Evolutionary conservation across 2,329 filamentous ascomycete species (phyloP).

Genomic region (Allantophomopsis lycopodina): DNA sequence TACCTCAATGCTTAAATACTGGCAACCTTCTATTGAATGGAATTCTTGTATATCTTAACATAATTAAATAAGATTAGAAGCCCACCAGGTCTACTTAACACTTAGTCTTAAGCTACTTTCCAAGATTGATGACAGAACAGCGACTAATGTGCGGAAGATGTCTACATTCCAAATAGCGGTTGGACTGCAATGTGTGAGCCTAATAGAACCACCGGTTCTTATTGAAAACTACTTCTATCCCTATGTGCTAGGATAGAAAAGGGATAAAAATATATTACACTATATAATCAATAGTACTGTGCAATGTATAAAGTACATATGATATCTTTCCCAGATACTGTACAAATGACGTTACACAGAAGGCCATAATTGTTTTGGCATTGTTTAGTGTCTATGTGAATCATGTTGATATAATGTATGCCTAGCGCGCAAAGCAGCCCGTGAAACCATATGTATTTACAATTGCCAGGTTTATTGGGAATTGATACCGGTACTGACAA

Average conservation of each 20-base stretch:
- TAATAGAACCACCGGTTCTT: constrained; percentile 13
- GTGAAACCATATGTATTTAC: too few species aligned
- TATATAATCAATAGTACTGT: constrained; percentile 25
- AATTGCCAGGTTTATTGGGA: too few species aligned
- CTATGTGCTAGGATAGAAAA: not conserved
- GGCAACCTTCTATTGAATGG: too few species aligned
- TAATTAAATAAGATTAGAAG: too few species aligned
- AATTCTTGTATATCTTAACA: too few species aligned
- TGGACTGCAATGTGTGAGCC: constrained; percentile 23
- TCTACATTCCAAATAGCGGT: constrained; percentile 35
- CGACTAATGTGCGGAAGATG: constrained; percentile 39
- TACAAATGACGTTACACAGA: constrained; percentile 26
- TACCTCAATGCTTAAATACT: too few species aligned
- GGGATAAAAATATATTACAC: constrained; percentile 3
- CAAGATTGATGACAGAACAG: constrained; percentile 31
- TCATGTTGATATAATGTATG: too few species aligned
- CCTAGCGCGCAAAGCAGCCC: too few species aligned
- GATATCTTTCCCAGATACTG: constrained; percentile 41
- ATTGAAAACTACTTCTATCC: not conserved
- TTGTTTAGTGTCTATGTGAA: constrained; percentile 5
- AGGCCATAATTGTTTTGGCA: constrained; percentile 18
- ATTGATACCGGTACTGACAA: too few species aligned
- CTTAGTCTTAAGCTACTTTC: constrained; percentile 26
- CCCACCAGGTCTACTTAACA: not conserved
- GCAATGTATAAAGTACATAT: constrained; percentile 41